A percentile compares a stretch with the other conserved stretches of the same genome.
phyloP scores from a whole-genome alignment of 2,329 filamentous ascomycete species.

The Calonectria ilicicola region DNA sequence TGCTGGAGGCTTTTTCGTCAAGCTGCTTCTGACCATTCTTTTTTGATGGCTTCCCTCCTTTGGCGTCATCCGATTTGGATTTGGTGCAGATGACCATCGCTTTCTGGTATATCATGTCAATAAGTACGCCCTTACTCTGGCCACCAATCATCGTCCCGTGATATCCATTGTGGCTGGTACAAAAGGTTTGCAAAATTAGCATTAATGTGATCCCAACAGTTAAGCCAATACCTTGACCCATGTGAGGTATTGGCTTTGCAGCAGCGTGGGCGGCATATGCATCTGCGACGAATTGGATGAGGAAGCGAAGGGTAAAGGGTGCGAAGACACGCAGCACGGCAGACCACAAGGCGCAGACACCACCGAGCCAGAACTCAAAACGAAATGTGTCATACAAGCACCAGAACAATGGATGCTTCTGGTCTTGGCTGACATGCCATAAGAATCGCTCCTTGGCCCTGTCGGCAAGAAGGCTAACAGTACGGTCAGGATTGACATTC shows the following conservation, averaged over 20 bases:
- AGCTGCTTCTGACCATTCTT: slow-evolving; percentile 61
- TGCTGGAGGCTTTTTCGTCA: slow-evolving; percentile 52
- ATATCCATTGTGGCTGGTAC: slow-evolving; percentile 92
- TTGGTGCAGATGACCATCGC: slow-evolving; percentile 88
- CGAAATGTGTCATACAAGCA: slow-evolving; percentile 89
- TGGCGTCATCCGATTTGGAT: slow-evolving; percentile 82
- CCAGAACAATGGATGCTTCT: slow-evolving; percentile 81
- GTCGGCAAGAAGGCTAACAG: slow-evolving; percentile 75
- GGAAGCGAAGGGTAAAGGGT: slow-evolving; percentile 85
- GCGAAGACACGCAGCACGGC: slow-evolving; percentile 82
- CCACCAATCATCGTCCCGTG: slow-evolving; percentile 94
- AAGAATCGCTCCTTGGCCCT: slow-evolving; percentile 77
- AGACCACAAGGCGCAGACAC: slow-evolving; percentile 78
- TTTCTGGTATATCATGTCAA: slow-evolving; percentile 91
- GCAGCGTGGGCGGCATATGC: slow-evolving; percentile 75
- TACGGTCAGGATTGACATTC: slow-evolving; percentile 84
- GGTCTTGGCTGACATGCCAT: slow-evolving; percentile 72
- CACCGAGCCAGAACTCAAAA: slow-evolving; percentile 86
- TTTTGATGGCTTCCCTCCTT: slow-evolving; percentile 47
- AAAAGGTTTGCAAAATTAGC: slow-evolving; percentile 84
- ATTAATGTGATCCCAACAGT: slow-evolving; percentile 87
- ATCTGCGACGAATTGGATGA: slow-evolving; percentile 89
- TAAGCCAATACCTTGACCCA: slow-evolving; percentile 82
- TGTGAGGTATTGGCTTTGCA: slow-evolving; percentile 68
- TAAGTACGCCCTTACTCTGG: slow-evolving; percentile 82